Evolutionary conservation across 2,329 filamentous ascomycete genomes (phyloP), one percentile per base, ranked within the genome.

Genomic region (Paecilomyces sp.): DNA sequence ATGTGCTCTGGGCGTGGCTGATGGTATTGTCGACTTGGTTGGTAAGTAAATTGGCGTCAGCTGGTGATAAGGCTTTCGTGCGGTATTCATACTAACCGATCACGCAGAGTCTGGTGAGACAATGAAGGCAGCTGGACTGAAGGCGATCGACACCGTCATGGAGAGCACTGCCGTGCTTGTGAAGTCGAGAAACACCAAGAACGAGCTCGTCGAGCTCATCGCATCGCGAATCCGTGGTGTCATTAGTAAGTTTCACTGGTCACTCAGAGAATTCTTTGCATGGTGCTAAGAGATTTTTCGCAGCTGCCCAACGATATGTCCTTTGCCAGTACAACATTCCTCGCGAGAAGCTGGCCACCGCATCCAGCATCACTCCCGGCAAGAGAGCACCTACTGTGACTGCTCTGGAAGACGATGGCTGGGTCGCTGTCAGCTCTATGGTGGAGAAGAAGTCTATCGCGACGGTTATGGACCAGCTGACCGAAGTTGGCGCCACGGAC

Each of bases 21-120:
- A 97, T 73, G 94, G 93, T 56, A 97, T 99, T 73, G 92, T 99
- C 54, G 94, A 99, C 79, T 86, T 99, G 60, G 94, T 99, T 71
- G 92, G 91, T 94, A 77, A 73, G 89, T 85, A 54, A 5, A 41
- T 33, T 33, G 24, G n/a, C 54, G 18, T 55, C 4, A 55, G n/a
- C 15, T 41, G 41, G 52, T 55, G 33, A 41, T 50, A 18, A 51
- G 56, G 5, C 52, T 3, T 13, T 25, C 8, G 36, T 57, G n/a
- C n/a, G 11, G 18, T 2, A n/a, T 34, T 24, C 41, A 12, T 50
- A 52, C 25, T 54, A 34, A 24, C 15, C 24, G 18, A 52, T 3
- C 33, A 9, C 22, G 1, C 67, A 94, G 93, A 99, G 81, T 97
- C 94, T 22, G 94, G 94, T 59, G 93, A 97, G 77, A 99, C 94